Percentiles rank a stretch among this genome's conserved stretches.
Evolutionary conservation across 2,329 filamentous ascomycete species (phyloP).

Genomic region (Berkeleyomyces rouxiae): DNA sequence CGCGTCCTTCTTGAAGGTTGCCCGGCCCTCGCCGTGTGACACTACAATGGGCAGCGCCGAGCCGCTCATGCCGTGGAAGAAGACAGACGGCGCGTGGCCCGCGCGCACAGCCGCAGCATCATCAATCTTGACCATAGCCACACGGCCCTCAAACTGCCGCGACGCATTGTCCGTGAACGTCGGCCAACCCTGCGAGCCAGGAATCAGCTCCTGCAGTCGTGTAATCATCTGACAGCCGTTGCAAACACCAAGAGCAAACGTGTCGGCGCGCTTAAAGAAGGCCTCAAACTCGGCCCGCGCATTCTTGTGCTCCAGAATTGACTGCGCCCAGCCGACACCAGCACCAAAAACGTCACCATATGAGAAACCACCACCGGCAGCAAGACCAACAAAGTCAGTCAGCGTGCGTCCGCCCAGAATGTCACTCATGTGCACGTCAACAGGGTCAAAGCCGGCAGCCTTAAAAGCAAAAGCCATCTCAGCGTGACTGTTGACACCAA

Average conservation of each 20-base stretch:
- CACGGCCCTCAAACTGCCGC: conserved; percentile 80
- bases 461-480: conserved; percentile 97
- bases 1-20: conserved; percentile 46
- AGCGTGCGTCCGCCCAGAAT: conserved; percentile 67
- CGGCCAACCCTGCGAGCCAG: conserved; percentile 70
- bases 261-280: conserved; percentile 80
- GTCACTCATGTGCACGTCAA: conserved; percentile 96
- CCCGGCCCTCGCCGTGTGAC: conserved; percentile 82
- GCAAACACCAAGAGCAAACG: conserved; percentile 86
- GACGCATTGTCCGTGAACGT: conserved; percentile 71
- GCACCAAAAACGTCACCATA: conserved; percentile 72
- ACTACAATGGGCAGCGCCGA: conserved; percentile 71
- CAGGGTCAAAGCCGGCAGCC: conserved; percentile 73
- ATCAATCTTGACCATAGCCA: conserved; percentile 63
- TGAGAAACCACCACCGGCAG: conserved; percentile 92
- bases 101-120: conserved; percentile 12
- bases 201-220: conserved; percentile 62
- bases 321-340: conserved; percentile 93
- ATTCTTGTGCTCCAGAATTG: conserved; percentile 69
- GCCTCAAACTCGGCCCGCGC: conserved; percentile 58
- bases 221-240: conserved; percentile 95
- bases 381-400: conserved; percentile 68
- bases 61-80: conserved; percentile 76
- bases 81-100: conserved; percentile 47
- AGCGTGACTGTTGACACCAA: conserved; percentile 89